Evolutionary conservation across 805 yeast species (phyloP).

Genomic region (Starmerella floris): DNA sequence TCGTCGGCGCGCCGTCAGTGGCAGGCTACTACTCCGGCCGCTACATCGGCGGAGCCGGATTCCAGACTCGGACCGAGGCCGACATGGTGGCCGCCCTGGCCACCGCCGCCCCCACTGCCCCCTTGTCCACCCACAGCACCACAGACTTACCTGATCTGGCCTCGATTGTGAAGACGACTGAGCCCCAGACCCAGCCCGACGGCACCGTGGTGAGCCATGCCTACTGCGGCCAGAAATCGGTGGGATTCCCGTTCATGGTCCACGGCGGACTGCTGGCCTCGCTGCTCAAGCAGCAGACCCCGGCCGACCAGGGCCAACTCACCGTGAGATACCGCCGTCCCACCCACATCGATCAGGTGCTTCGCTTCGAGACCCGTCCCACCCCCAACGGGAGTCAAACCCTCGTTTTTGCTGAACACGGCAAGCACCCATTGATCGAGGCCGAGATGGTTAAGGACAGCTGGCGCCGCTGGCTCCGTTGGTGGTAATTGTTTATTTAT

Average conservation of each 20-base stretch:
- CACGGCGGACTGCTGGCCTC: slow-evolving; percentile 78
- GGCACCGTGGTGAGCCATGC: slow-evolving; percentile 38
- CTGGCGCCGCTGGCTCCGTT: background rate
- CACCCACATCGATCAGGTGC: slow-evolving; percentile 63
- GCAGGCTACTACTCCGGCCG: background rate
- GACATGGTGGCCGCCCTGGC: background rate
- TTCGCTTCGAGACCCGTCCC: slow-evolving; percentile 42
- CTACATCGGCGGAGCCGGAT: background rate
- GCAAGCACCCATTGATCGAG: background rate
- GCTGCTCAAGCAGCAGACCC: background rate
- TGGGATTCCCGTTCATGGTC: slow-evolving; percentile 76
- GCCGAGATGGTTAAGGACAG: background rate
- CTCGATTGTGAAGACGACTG: background rate
- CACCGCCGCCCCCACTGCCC: background rate
- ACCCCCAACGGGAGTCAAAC: background rate
- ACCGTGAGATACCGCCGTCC: slow-evolving; percentile 34
- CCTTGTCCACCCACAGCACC: background rate
- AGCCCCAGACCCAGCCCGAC: background rate
- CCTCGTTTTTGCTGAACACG: background rate
- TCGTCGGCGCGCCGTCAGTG: background rate
- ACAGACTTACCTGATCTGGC: background rate
- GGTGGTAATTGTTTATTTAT: background rate
- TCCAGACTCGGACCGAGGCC: background rate
- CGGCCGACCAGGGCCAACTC: background rate
- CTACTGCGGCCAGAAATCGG: slow-evolving; percentile 62